Conservation (phyloP, 192 early-diverging fungal genomes). For the Coemansia sp. region DNA sequence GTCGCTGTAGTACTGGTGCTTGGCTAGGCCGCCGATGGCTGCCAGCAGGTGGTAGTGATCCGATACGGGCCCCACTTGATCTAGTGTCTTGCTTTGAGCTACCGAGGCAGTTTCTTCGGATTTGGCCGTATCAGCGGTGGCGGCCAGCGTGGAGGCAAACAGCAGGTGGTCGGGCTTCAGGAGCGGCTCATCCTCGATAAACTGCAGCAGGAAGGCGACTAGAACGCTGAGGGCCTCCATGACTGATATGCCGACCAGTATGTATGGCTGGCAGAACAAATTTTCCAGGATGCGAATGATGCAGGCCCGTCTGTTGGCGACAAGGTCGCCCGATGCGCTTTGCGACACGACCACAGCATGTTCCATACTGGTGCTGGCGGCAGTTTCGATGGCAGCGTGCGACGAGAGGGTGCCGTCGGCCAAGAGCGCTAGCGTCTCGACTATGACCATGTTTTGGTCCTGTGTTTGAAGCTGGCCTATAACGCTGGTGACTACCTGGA, state of each 20-base stretch:
- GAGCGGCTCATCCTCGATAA: constrained; percentile 7
- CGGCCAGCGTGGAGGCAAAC: constrained; percentile 18
- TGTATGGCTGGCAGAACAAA: constrained; percentile 50
- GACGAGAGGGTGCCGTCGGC: constrained; percentile 33
- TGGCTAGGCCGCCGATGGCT: constrained; percentile 52
- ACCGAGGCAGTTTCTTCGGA: not conserved
- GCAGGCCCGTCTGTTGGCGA: constrained; percentile 26
- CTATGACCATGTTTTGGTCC: constrained; percentile 57
- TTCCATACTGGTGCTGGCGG: not conserved
- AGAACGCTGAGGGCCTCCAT: constrained; percentile 56
- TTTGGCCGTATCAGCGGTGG: not conserved
- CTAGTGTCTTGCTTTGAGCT: not conserved
- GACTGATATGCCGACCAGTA: constrained; percentile 56
- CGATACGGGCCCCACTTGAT: constrained; percentile 1
- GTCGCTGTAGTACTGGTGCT: constrained; percentile 52
- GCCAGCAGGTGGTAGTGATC: constrained; percentile 49
- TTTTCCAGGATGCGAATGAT: constrained; percentile 46
- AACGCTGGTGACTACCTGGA: constrained; percentile 21
- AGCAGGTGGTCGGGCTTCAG: constrained; percentile 17
- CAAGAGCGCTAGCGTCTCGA: constrained; percentile 43
- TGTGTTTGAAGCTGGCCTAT: constrained; percentile 45
- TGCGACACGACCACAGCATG: not conserved
- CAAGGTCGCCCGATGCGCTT: not conserved
- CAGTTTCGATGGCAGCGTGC: constrained; percentile 13
- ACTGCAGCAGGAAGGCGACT: constrained; percentile 42